Base-by-base conservation (phyloP, 78 protist species). In the Dictyostelium citrinum region DNA sequence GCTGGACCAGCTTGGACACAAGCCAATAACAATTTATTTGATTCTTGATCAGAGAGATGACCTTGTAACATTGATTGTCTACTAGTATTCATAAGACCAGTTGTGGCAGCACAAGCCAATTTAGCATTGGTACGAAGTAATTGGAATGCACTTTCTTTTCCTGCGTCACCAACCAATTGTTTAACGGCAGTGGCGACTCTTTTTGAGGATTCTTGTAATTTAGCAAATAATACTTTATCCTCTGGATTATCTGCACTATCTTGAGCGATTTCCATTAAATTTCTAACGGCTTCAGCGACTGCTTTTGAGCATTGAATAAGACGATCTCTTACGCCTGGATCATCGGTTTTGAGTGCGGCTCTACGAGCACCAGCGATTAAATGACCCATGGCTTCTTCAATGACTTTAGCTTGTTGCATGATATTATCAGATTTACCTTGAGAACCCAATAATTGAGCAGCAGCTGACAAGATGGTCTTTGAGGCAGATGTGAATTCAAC, bases 81-180 rank as follows among this genome's bases (percentile, higher is more conserved):
- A 14, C 64, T 33, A 2, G 90, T 46, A 45, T 88, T 91, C 49
- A 82, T 78, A 1, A 91, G 70, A 80, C 95, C 95, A n/a, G 83
- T 81, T 3, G 96, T 93, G 37, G 91, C 92, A 60, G 91, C 96
- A 82, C 90, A 80, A 10, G 96, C 90, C 3, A 81, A 17, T 75
- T 93, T 93, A 0, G 96, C 96, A 27, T 72, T 85, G 49, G 96
- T 81, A 49, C 96, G 84, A 29, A 93, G 75, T 29, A 84, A 72
- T 61, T 84, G 84, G 85, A 84, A 82, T 1, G 96, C 96, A n/a
- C 49, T 78, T 46, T 84, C 90, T 58, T 93, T 83, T 20, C 88
- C 96, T 22, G 96, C 88, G 37, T 93, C 96, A 77, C 96, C 96
- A 24, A 93, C 96, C 37, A 93, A 70, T 29, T 76, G 90, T 77